Evolutionary conservation across 345 rosid species (phyloP).

Genomic region (Acer saccharum): DNA sequence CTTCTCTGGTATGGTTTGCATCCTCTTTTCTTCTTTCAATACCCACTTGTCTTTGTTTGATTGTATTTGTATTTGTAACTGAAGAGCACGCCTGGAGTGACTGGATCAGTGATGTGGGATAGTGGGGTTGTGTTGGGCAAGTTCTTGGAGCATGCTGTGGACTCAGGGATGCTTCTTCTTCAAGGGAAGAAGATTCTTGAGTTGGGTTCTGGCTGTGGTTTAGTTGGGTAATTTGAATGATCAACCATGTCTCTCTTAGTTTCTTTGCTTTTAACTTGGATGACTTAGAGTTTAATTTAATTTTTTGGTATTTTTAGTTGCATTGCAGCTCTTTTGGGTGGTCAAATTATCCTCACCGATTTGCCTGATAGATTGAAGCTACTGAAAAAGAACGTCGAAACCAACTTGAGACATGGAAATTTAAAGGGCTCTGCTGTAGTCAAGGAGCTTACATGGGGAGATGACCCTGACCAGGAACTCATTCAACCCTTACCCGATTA

Average conservation of each 20-base stretch:
- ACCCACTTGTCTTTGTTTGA: neutral
- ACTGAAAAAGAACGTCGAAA: constrained; percentile 69
- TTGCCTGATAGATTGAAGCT: constrained; percentile 82
- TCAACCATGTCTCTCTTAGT: neutral
- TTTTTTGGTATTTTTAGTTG: constrained; percentile 51
- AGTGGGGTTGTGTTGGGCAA: constrained; percentile 87
- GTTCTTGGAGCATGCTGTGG: constrained; percentile 91
- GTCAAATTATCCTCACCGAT: constrained; percentile 77
- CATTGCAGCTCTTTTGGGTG: constrained; percentile 86
- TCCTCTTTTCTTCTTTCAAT: neutral
- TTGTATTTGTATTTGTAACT: constrained; percentile 12
- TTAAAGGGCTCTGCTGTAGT: constrained; percentile 66
- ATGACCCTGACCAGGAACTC: constrained; percentile 58
- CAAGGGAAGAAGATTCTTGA: constrained; percentile 77
- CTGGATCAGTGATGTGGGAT: constrained; percentile 95
- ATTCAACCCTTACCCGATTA: constrained; percentile 75
- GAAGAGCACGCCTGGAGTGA: constrained; percentile 79
- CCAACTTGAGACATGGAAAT: constrained; percentile 51
- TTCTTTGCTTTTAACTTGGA: no score
- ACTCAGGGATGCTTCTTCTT: constrained; percentile 62
- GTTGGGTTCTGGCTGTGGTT: constrained; percentile 93
- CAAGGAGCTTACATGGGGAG: constrained; percentile 81
- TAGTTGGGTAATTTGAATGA: constrained; percentile 66
- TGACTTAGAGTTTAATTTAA: no score
- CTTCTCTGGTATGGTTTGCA: constrained; percentile 56